These are phyloP conservation scores for Microdochium paspali DNA, from an alignment of 2,329 filamentous ascomycete species.

Conservation along the genomic window DNA sequence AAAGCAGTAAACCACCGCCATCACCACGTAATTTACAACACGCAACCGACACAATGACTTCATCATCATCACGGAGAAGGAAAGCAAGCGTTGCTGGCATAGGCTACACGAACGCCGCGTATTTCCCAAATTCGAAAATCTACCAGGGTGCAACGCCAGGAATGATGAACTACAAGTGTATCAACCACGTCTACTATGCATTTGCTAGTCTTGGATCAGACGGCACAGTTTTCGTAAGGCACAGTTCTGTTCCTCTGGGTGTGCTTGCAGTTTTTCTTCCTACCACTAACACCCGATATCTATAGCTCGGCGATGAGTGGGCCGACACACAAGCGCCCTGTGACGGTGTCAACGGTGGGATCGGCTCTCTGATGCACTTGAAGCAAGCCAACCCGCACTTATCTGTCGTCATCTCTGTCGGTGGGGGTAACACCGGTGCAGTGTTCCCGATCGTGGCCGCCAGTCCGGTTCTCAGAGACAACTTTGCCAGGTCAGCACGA, in stretches of 20 bases:
- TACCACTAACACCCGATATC: neutral
- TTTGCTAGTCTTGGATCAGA: slow-evolving; percentile 67
- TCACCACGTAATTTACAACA: neutral
- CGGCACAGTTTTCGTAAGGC: slow-evolving; percentile 64
- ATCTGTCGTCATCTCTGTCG: slow-evolving; percentile 69
- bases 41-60: slow-evolving; percentile 21
- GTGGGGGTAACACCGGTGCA: slow-evolving; percentile 56
- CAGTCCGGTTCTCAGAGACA: slow-evolving; percentile 49
- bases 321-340: slow-evolving; percentile 65
- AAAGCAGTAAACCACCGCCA: slow-evolving; percentile 1
- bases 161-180: slow-evolving; percentile 63
- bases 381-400: slow-evolving; percentile 63
- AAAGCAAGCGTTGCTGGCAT: slow-evolving; percentile 35
- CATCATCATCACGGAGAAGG: slow-evolving; percentile 32
- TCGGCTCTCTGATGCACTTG: slow-evolving; percentile 64
- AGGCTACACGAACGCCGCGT: slow-evolving; percentile 65
- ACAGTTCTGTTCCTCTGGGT: slow-evolving; percentile 1
- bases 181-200: slow-evolving; percentile 76
- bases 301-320: slow-evolving; percentile 69
- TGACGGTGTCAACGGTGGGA: slow-evolving; percentile 60
- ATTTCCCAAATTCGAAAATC: slow-evolving; percentile 73
- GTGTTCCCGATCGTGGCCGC: slow-evolving; percentile 60
- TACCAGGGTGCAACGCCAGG: slow-evolving; percentile 66
- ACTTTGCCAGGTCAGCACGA: slow-evolving; percentile 59
- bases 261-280: neutral